These are phyloP conservation scores for Annulohypoxylon maeteangense DNA, from an alignment of 495 filamentous ascomycete genomes.

Conservation along the genomic window DNA sequence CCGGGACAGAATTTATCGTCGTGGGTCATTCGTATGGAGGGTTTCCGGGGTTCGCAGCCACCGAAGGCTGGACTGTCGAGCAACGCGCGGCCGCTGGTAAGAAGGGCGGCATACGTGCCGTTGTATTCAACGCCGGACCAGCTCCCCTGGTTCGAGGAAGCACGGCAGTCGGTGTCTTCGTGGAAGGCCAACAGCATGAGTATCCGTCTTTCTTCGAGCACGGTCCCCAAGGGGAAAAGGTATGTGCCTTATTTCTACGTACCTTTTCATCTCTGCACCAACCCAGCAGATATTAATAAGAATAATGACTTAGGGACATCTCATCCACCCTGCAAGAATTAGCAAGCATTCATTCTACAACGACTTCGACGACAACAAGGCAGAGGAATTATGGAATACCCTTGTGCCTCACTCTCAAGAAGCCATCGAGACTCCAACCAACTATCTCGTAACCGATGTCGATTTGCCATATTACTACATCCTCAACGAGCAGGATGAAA, in stretches of 20 bases:
- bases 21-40: conserved; percentile 46
- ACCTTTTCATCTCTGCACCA: neutral
- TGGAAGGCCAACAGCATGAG: neutral
- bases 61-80: conserved; percentile 37
- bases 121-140: conserved; percentile 50
- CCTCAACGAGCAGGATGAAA: neutral
- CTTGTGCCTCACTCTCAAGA: conserved; percentile 29
- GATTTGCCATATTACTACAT: neutral
- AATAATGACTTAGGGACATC: conserved; percentile 12
- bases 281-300: neutral
- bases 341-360: conserved; percentile 35
- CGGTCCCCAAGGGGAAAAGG: neutral
- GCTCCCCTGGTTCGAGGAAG: conserved; percentile 6
- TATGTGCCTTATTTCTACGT: neutral
- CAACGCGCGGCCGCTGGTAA: conserved; percentile 46
- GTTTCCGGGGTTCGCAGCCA: conserved; percentile 35
- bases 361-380: conserved; percentile 23
- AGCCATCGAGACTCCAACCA: conserved; percentile 14
- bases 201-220: neutral
- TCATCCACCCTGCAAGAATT: neutral
- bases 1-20: conserved; percentile 45
- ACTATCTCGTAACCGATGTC: neutral
- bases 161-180: conserved; percentile 1
- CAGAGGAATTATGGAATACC: conserved; percentile 17
- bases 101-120: conserved; percentile 47